Percentiles rank a stretch among this genome's conserved stretches.
Conservation (phyloP, 345 rosid species). For the Lepidium africanum region DNA sequence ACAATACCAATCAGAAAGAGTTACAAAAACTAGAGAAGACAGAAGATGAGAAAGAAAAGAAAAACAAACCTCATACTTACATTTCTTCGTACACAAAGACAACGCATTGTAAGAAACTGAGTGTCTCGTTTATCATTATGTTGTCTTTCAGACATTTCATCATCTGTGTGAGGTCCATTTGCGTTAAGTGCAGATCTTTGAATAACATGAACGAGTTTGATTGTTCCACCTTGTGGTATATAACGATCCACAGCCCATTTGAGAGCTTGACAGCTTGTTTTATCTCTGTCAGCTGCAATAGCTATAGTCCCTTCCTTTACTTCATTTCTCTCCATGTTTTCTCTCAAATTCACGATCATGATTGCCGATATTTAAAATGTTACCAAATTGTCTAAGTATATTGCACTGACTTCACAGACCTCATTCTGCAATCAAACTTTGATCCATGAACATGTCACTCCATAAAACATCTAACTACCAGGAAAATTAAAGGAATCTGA, state of each 20-base stretch:
- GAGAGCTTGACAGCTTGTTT: constrained; percentile 38
- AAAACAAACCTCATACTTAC: constrained; percentile 26
- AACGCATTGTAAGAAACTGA: constrained; percentile 48
- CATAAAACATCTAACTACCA: not conserved
- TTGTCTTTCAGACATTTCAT: constrained; percentile 20
- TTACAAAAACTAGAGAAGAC: not conserved
- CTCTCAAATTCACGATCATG: constrained; percentile 18
- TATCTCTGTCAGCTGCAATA: constrained; percentile 41
- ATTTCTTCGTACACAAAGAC: constrained; percentile 48
- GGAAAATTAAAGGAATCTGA: not conserved
- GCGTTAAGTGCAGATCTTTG: constrained; percentile 18
- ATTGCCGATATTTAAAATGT: constrained; percentile 1
- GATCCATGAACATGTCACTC: not conserved
- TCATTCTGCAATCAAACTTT: not conserved
- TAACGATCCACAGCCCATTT: constrained; percentile 48
- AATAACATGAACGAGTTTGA: constrained; percentile 60
- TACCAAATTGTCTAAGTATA: not conserved
- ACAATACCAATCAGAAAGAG: not conserved
- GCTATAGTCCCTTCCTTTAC: constrained; percentile 28
- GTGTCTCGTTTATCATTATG: not conserved
- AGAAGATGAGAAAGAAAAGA: not conserved
- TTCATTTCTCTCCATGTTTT: constrained; percentile 16
- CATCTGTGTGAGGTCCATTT: not conserved
- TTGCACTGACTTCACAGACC: not conserved
- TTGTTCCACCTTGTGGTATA: constrained; percentile 25